Percentiles rank a stretch among this genome's conserved stretches.
Conservation (phyloP, 78 protist species). For the Guillardia theta region DNA sequence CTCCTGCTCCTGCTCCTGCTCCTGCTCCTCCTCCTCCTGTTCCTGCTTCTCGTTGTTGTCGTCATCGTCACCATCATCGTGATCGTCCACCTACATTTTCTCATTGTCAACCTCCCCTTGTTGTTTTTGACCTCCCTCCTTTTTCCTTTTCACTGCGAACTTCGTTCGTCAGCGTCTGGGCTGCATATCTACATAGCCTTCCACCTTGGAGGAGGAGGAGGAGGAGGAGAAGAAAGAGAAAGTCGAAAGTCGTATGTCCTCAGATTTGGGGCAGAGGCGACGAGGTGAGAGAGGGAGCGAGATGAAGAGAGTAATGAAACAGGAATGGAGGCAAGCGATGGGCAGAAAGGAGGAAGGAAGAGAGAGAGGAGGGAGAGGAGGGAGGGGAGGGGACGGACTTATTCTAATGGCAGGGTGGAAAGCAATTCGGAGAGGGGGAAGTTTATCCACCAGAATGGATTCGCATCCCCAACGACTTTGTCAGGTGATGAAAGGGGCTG, state of each 20-base stretch:
- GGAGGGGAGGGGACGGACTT: not conserved
- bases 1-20: not conserved
- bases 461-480: conserved; percentile 1
- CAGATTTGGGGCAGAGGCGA: not conserved
- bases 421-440: not conserved
- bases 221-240: not conserved
- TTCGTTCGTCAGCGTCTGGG: not conserved
- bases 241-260: not conserved
- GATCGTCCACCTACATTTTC: too few relatives aligned
- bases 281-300: not conserved
- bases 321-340: not conserved
- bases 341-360: not conserved
- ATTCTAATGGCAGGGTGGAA: not conserved
- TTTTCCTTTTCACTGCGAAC: not conserved
- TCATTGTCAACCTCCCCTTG: too few relatives aligned
- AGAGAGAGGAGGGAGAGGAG: not conserved
- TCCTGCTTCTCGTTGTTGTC: not conserved
- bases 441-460: not conserved
- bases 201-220: not conserved
- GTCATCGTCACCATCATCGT: not conserved
- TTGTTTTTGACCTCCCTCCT: not conserved
- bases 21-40: not conserved
- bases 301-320: not conserved
- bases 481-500: too few relatives aligned
- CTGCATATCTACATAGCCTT: not conserved